A percentile compares a stretch with the other conserved stretches of the same genome.
These are phyloP conservation scores for Coleophoma crateriformis DNA, from an alignment of 2,329 filamentous ascomycete species.

Conservation along the genomic window DNA sequence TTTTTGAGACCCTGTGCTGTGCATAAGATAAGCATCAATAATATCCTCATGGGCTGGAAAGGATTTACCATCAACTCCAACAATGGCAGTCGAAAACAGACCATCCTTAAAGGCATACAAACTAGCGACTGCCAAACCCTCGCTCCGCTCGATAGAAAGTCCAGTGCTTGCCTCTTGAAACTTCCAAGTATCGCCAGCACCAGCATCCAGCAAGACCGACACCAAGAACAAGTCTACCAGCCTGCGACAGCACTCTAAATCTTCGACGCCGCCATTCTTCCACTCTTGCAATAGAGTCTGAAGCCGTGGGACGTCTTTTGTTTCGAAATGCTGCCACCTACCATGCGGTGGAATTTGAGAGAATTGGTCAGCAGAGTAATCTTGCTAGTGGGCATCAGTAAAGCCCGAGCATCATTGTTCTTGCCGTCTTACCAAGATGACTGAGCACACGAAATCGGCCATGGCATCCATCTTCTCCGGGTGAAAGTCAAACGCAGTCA, in stretches of 20 bases:
- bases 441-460: background rate
- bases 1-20: constrained; percentile 28
- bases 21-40: background rate
- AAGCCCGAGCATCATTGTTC: background rate
- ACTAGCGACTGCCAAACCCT: constrained; percentile 45
- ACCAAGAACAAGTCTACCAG: constrained; percentile 58
- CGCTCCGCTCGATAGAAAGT: constrained; percentile 34
- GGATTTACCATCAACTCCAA: constrained; percentile 29
- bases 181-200: constrained; percentile 43
- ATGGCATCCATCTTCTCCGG: background rate
- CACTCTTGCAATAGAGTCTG: constrained; percentile 37
- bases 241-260: constrained; percentile 42
- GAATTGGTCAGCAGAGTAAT: constrained; percentile 30
- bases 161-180: constrained; percentile 35
- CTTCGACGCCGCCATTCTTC: constrained; percentile 35
- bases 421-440: background rate
- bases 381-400: constrained; percentile 19
- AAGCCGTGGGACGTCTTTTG: constrained; percentile 46
- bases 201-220: constrained; percentile 52
- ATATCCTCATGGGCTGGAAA: too few relatives aligned
- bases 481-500: background rate
- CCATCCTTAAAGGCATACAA: constrained; percentile 43
- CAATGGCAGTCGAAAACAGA: constrained; percentile 27
- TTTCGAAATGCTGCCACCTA: constrained; percentile 59
- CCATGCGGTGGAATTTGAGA: constrained; percentile 31